Evolutionary conservation across 2,329 filamentous ascomycete species (phyloP), one percentile per base, ranked within the genome.

Genomic region (Daldinia eschscholtzii): DNA sequence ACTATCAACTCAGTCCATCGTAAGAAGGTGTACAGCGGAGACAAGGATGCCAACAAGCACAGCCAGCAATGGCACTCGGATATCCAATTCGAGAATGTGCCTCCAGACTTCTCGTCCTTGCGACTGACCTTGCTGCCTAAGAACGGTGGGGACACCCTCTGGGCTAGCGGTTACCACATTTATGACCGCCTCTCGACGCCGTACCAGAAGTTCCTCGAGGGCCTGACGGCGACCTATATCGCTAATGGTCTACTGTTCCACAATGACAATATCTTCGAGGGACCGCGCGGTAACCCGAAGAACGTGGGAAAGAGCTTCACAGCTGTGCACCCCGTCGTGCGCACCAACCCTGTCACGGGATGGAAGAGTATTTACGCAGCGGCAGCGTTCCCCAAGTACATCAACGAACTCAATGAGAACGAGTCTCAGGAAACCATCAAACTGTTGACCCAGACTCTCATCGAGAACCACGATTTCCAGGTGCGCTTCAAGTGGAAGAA

Each of bases 1-100:
- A 86, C 84, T n/a, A 90, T 91, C 74, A 85, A 82, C 65, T 88
- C 86, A 0, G 76, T 83, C 15, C 81, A 84, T 65, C 77, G 78
- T 50, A 83, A 83, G 71, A 80, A 82, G 69, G 46, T 50, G 9
- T 50, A 50, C 26, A 50, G 46, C 26, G 46, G 46, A 30, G 46
- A 50, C 26, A 50, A 50, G 26, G 46, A 30, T 50, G 46, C 46
- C 6, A 50, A 50, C 15, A 50, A 50, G 46, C 46, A 30, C 26
- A 50, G 26, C 15, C 46, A 50, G 46, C 46, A 46, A 37, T 61
- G 46, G 44, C 57, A 52, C 35, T 52, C 44, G 18, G 57, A 61
- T 30, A 23, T 18, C 20, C 33, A 46, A 26, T 61, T 37, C 57
- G 46, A 61, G 44, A 15, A 39, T 20, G 30, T 30, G n/a, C 46